A percentile compares a stretch with the other conserved stretches of the same genome.
phyloP scores from a whole-genome alignment of 2,329 filamentous ascomycete species.

The Exophiala xenobiotica region DNA sequence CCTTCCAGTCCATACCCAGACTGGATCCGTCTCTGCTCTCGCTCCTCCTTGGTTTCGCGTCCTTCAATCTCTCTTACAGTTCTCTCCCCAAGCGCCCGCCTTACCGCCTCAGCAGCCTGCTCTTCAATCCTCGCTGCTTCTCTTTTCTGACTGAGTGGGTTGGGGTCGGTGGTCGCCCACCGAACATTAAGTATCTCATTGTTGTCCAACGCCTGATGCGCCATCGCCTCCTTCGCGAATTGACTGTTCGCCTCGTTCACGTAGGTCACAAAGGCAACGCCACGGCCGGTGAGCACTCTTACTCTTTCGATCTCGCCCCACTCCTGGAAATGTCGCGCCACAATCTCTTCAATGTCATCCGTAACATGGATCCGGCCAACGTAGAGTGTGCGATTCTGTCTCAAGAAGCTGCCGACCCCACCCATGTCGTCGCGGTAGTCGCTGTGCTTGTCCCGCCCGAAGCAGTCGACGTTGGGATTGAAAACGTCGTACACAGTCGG shows the following conservation, averaged over 20 bases:
- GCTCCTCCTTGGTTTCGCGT: slow-evolving; percentile 79
- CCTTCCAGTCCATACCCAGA: slow-evolving; percentile 77
- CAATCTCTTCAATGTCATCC: slow-evolving; percentile 95
- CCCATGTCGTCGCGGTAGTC: slow-evolving; percentile 98
- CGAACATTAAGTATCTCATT: slow-evolving; percentile 91
- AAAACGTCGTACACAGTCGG: slow-evolving; percentile 86
- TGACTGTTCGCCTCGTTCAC: slow-evolving; percentile 84
- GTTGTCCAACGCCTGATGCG: slow-evolving; percentile 87
- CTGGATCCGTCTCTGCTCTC: slow-evolving; percentile 85
- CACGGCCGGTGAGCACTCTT: slow-evolving; percentile 81
- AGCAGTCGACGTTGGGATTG: slow-evolving; percentile 92
- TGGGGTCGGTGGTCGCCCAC: slow-evolving; percentile 96
- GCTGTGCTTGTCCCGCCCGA: slow-evolving; percentile 86
- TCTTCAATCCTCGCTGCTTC: slow-evolving; percentile 89
- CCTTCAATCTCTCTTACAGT: slow-evolving; percentile 95
- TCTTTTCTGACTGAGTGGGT: slow-evolving; percentile 88
- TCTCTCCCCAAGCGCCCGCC: slow-evolving; percentile 80
- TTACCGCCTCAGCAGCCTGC: slow-evolving; percentile 90
- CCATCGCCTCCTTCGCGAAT: slow-evolving; percentile 94
- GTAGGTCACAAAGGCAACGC: slow-evolving; percentile 95
- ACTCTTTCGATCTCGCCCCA: slow-evolving; percentile 91
- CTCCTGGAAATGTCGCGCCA: slow-evolving; percentile 91
- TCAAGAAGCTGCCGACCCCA: slow-evolving; percentile 88
- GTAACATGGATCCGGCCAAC: slow-evolving; percentile 91
- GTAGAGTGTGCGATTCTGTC: slow-evolving; percentile 92